Percentiles rank a stretch among this genome's conserved stretches.
phyloP scores from a whole-genome alignment of 345 rosid genomes.

The Zanthoxylum bungeanum region DNA sequence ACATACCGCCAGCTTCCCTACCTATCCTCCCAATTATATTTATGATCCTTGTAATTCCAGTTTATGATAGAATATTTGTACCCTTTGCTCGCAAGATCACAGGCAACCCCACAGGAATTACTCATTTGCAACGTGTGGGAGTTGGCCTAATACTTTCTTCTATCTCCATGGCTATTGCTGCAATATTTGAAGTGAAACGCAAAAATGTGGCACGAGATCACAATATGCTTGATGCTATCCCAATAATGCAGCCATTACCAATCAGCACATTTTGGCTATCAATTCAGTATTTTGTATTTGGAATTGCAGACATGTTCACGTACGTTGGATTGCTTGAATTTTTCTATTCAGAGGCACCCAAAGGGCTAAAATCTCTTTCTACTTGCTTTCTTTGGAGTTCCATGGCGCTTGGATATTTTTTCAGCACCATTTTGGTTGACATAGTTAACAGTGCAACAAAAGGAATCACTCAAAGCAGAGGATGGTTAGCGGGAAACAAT shows the following conservation, averaged over 20 bases:
- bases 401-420: slow-evolving; percentile 52
- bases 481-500: slow-evolving; percentile 64
- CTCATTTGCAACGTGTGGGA: slow-evolving; percentile 58
- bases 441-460: slow-evolving; percentile 38
- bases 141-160: slow-evolving; percentile 47
- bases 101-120: slow-evolving; percentile 43
- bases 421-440: slow-evolving; percentile 43
- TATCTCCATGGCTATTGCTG: slow-evolving; percentile 45
- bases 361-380: slow-evolving; percentile 36
- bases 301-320: slow-evolving; percentile 55
- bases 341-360: slow-evolving; percentile 60
- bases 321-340: slow-evolving; percentile 53
- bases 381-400: slow-evolving; percentile 59
- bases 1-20: slow-evolving; percentile 53
- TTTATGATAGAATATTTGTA: slow-evolving; percentile 44
- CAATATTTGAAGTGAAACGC: slow-evolving; percentile 48
- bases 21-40: slow-evolving; percentile 45
- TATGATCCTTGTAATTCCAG: slow-evolving; percentile 36
- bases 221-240: slow-evolving; percentile 46
- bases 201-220: slow-evolving; percentile 42
- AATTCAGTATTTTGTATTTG: slow-evolving; percentile 55
- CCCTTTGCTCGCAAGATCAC: slow-evolving; percentile 44
- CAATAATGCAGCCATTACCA: slow-evolving; percentile 39
- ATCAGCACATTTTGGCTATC: slow-evolving; percentile 54
- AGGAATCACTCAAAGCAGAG: slow-evolving; percentile 26